Evolutionary conservation across 768 basidiomycete species (phyloP), one percentile per base, ranked within the genome.

Genomic region (Pleurotus giganteus): DNA sequence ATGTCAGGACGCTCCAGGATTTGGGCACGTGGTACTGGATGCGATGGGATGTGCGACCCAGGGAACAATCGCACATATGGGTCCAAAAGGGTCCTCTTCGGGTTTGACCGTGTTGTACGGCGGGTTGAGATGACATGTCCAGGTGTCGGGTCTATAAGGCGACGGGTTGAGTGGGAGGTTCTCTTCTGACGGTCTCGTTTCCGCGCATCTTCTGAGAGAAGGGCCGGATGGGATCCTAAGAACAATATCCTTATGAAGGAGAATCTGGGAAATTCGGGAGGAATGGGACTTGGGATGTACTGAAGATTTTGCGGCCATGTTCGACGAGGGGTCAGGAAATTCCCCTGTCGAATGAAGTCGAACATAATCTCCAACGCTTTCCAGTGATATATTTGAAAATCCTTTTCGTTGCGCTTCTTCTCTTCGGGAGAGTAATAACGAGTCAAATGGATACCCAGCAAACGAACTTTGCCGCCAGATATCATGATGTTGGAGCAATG

Each of bases 401-500:
- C 51, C 9, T 34, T 32, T 28, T 26, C 31, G 4, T 42, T 41
- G 27, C 21, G 23, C 9, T 39, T 39, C 24, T 11, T 17, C 12
- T 55, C 52, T 2, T 58, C 47, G 8, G 52, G 52, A 12, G 37
- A 28, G 19, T 27, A 44, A 4, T 42, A 52, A 12, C 47, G 44
- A 9, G 72, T 55, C 23, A 61, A 55, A n/a, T 58, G 26, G 11
- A 69, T 56, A 36, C 65, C 64, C 0, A 68, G 53, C 7, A 77
- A 56, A 1, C 75, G 69, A 26, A 75, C 66, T 59, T 72, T 72
- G 15, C 69, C 69, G 17, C 70, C 60, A 27, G 68, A 56, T 12
- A 75, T 67, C 55, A 71, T 61, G 43, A 74, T 65, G 26, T 62
- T 63, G 21, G 62, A 59, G 13, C 49, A 60, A 4, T 60, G 37